Conservation (phyloP, 768 basidiomycete genomes). For the Leccinum variicolor region DNA sequence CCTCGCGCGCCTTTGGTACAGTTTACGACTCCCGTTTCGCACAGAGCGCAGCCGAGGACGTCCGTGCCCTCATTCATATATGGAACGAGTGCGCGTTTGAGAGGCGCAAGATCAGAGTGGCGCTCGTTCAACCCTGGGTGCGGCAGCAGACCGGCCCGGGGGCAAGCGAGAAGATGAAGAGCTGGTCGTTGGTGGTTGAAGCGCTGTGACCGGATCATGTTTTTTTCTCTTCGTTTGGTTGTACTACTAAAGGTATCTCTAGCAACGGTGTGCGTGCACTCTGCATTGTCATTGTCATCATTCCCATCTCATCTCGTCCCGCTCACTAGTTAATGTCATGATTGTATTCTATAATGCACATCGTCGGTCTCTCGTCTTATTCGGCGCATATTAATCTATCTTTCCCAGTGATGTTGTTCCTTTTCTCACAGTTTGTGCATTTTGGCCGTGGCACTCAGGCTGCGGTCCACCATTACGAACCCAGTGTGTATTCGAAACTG, state of each 20-base stretch:
- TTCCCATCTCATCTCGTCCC: neutral
- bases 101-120: conserved; percentile 26
- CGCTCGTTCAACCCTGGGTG: conserved; percentile 1
- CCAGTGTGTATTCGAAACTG: neutral
- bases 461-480: neutral
- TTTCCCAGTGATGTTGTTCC: neutral
- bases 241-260: neutral
- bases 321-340: neutral
- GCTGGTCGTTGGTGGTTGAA: conserved; percentile 22
- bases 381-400: neutral
- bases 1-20: conserved; percentile 9
- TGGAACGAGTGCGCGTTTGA: conserved; percentile 34
- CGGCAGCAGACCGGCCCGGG: neutral
- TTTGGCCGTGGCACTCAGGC: neutral
- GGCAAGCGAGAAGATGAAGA: neutral
- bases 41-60: conserved; percentile 17
- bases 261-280: neutral
- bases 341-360: neutral
- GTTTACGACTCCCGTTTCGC: conserved; percentile 21
- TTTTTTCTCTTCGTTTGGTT: neutral
- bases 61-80: conserved; percentile 24
- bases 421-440: neutral
- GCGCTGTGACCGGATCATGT: conserved; percentile 18
- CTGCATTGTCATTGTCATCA: neutral
- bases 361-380: neutral